Conservation (phyloP, 495 filamentous ascomycete genomes). For the Talaromyces thailandensis region DNA sequence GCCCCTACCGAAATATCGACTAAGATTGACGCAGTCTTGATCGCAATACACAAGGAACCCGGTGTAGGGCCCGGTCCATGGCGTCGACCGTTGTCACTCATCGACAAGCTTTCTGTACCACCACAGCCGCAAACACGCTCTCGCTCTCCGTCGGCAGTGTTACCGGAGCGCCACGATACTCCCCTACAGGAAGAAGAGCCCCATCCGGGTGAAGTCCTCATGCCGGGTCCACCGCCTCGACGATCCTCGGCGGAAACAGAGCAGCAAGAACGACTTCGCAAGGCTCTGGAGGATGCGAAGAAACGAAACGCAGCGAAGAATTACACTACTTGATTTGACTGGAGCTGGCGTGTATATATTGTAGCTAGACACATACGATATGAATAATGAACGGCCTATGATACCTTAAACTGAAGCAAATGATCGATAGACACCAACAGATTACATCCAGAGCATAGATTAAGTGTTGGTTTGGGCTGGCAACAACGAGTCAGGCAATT, state of each 20-base stretch:
- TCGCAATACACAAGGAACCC: slow-evolving; percentile 20
- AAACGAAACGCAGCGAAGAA: slow-evolving; percentile 36
- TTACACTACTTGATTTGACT: slow-evolving; percentile 4
- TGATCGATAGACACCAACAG: no score
- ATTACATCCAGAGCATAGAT: neutral
- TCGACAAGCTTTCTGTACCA: neutral
- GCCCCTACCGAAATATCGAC: slow-evolving; percentile 25
- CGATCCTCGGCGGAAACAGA: slow-evolving; percentile 18
- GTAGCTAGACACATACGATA: neutral
- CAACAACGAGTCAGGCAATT: neutral
- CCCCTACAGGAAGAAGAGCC: slow-evolving; percentile 3
- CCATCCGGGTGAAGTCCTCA: slow-evolving; percentile 12
- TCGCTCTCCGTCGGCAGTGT: neutral
- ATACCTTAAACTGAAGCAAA: neutral
- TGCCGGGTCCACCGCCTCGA: slow-evolving; percentile 11
- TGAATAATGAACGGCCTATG: neutral
- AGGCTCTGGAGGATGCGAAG: slow-evolving; percentile 40
- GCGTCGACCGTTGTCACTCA: slow-evolving; percentile 7
- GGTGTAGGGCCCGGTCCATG: slow-evolving; percentile 10
- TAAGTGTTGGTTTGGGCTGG: neutral
- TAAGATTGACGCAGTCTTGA: slow-evolving; percentile 23
- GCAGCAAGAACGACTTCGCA: slow-evolving; percentile 37
- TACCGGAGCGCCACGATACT: neutral
- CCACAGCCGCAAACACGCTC: slow-evolving; percentile 1
- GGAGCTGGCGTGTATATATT: neutral